Conservation (phyloP, 2,329 filamentous ascomycete species). For the Penicillium sp. region DNA sequence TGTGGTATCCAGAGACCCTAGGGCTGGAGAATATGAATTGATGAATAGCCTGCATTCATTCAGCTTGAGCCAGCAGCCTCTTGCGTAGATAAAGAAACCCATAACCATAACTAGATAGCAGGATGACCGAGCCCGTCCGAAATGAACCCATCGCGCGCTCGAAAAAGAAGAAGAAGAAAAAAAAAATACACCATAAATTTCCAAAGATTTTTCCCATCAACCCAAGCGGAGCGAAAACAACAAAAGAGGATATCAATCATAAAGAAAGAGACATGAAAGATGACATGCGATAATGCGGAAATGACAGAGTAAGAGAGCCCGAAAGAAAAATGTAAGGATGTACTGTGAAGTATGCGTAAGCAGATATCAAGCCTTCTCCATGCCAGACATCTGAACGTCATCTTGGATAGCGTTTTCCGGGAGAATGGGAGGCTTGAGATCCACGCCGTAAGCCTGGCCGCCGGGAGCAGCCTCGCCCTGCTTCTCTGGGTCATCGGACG, state of each 20-base stretch:
- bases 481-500: conserved; percentile 23
- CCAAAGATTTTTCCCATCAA: conserved; percentile 1
- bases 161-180: neutral
- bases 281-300: conserved; percentile 5
- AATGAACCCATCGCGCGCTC: conserved; percentile 1
- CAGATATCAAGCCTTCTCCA: conserved; percentile 30
- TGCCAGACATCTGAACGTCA: conserved; percentile 41
- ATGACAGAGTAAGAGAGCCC: neutral
- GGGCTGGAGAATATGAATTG: neutral
- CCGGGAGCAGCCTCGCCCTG: conserved; percentile 17
- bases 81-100: conserved; percentile 6
- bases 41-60: conserved; percentile 17
- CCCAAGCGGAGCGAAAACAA: conserved; percentile 14
- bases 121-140: conserved; percentile 1
- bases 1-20: neutral
- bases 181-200: conserved; percentile 4
- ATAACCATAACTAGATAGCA: conserved; percentile 6
- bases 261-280: conserved; percentile 15
- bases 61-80: conserved; percentile 10
- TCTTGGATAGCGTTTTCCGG: conserved; percentile 17
- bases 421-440: conserved; percentile 31
- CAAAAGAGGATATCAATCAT: conserved; percentile 29
- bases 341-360: conserved; percentile 1
- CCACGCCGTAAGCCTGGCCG: conserved; percentile 24
- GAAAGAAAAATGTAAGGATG: conserved; percentile 1